Base-by-base conservation (phyloP, 2,329 filamentous ascomycete species). In the Arthrobotrys pseudoclavata region DNA sequence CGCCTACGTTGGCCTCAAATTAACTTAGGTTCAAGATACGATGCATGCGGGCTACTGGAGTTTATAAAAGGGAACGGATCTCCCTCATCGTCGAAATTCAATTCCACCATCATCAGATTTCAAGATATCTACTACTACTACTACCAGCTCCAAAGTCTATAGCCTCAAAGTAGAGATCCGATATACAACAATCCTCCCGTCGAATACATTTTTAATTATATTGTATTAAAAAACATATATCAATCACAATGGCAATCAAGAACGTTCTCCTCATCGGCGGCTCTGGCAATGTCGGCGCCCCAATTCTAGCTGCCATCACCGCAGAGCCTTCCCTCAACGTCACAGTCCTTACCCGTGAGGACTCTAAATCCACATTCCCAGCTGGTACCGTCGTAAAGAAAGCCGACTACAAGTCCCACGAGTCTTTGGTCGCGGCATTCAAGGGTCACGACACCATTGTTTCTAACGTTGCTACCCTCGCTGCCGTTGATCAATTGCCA, bases 381-480 rank as follows among this genome's bases (percentile, higher is more conserved):
- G 64, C 82, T 0, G 81, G 82, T 31, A 83, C 87, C 61, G 82
- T 83, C 6, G 85, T 88, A 34, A 81, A 86, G 79, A 83, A 84
- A 6, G 85, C 86, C 29, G 85, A 89, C 80, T 87, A 86, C 79
- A 83, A 85, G 13, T 86, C 85, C 0, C 81, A 86, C 1, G 82
- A 85, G 0, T 86, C 86, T 22, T 85, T 91, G 13, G 85, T 83
- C 0, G 79, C 84, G 0, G 87, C 86, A 1, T 85, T 91, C 57
- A 80, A 85, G 55, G 87, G 86, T 45, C 86, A 89, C 71, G 89
- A 91, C 78, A 89, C 87, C 0, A 84, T 90, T 18, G 82, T 91
- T 29, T 84, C 84, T 1, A 83, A 85, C 0, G 83, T 89, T 47
- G 85, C 84, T 6, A 84, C 84, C 13, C 79, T 80, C 1, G 83